Evolutionary conservation across 768 basidiomycete species (phyloP).

Genomic region (Clitopilus passeckerianus): DNA sequence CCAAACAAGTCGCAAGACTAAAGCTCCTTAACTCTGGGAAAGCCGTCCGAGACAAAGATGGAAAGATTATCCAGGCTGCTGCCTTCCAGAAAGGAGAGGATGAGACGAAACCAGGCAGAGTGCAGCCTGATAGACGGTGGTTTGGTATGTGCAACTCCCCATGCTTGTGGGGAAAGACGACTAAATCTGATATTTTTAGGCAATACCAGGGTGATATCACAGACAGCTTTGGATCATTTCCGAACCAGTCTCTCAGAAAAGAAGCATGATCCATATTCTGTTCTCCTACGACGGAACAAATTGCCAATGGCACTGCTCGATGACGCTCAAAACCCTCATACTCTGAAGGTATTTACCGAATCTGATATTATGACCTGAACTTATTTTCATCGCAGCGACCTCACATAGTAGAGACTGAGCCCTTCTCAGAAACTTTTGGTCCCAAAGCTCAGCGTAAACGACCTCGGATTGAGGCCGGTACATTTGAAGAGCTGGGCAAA

Average conservation of each 20-base stretch:
- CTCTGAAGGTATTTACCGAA: conserved; percentile 53
- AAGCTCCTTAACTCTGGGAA: conserved; percentile 95
- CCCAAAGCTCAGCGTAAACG: conserved; percentile 93
- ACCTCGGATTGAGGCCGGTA: conserved; percentile 82
- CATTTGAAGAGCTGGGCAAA: conserved; percentile 86
- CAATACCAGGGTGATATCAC: conserved; percentile 97
- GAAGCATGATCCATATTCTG: conserved; percentile 94
- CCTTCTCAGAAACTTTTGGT: conserved; percentile 92
- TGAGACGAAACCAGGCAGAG: conserved; percentile 83
- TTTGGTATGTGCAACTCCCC: conserved; percentile 63
- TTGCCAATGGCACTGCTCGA: conserved; percentile 95
- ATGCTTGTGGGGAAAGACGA: conserved; percentile 4
- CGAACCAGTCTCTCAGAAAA: conserved; percentile 78
- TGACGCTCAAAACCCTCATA: conserved; percentile 77
- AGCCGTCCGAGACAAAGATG: conserved; percentile 84
- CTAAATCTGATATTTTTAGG: conserved; percentile 41
- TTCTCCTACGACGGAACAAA: conserved; percentile 90
- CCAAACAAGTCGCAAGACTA: conserved; percentile 75
- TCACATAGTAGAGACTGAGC: conserved; percentile 95
- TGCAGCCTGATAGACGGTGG: conserved; percentile 95
- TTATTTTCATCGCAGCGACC: conserved; percentile 47
- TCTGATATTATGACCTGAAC: not conserved
- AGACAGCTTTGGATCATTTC: conserved; percentile 95
- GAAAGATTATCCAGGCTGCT: conserved; percentile 90
- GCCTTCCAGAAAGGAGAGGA: conserved; percentile 95